Base-by-base conservation (phyloP, 768 basidiomycete species). In the Tricholomella constricta region DNA sequence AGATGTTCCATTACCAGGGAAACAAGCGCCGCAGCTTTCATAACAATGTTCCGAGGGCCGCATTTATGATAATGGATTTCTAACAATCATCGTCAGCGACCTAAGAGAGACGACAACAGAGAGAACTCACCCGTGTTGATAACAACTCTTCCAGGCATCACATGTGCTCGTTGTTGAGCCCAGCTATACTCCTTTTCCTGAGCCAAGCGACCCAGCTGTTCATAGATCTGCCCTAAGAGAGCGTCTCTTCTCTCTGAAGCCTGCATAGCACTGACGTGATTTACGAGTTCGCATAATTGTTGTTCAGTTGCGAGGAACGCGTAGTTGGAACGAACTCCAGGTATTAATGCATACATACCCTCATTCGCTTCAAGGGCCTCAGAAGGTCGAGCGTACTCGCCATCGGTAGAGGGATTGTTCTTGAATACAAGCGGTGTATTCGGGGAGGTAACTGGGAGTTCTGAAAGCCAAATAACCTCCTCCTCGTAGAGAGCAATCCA, bases 211-310 rank as follows among this genome's bases (percentile, higher is more conserved):
- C 17, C 8, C 15, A 45, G 17, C 14, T 32, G 19, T 5, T 31
- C 17, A 32, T 32, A 17, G 4, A 45, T 29, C n/a, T 15, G 15
- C 3, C 20, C 2, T 26, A 22, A 17, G 37, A 51, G 34, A 4
- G 20, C 20, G 9, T 47, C 34, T 17, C 26, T 53, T 23, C 64
- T 44, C 31, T 58, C 40, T 44, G 67, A 38, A 4, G 68, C 55
- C 10, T 35, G 19, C 36, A 48, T 35, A 4, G 35, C 22, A 25
- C 2, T 2, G 3, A 48, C 23, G 9, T 25, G 23, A 23, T 25
- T 27, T 6, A 41, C 17, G n/a, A 59, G 42, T 32, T 55, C 43
- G 27, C 54, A 51, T 9, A 55, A 35, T 15, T 44, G 49, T 22
- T 35, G 14, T 36, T 59, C 54, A 2, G 50, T 47, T 8, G 45